Evolutionary conservation across 1,139 yeast genomes (phyloP).

Genomic region (Scheffersomyces titani): DNA sequence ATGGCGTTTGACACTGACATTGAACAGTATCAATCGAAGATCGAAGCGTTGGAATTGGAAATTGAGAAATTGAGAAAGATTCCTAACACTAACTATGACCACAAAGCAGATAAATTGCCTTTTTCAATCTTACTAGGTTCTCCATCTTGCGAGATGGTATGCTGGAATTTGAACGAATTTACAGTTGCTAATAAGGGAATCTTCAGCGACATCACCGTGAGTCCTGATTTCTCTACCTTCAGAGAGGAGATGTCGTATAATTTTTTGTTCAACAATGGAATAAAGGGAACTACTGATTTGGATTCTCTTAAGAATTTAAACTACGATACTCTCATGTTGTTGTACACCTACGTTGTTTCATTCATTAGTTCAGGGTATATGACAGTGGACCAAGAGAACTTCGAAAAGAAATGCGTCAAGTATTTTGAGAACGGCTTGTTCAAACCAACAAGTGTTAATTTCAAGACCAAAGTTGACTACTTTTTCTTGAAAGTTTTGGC

Average conservation of each 20-base stretch:
- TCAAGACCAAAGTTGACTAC: conserved; percentile 10
- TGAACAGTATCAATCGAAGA: conserved; percentile 18
- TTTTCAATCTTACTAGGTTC: conserved; percentile 25
- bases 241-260: conserved; percentile 27
- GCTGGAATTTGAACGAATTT: conserved; percentile 27
- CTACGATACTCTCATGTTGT: conserved; percentile 1
- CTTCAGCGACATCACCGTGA: conserved; percentile 12
- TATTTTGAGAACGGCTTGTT: conserved; percentile 15
- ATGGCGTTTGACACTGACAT: conserved; percentile 24
- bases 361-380: conserved; percentile 29
- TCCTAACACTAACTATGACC: background rate
- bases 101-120: conserved; percentile 7
- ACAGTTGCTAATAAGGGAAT: conserved; percentile 10
- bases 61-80: conserved; percentile 4
- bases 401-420: conserved; percentile 10
- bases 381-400: conserved; percentile 22
- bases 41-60: conserved; percentile 14
- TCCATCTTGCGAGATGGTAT: conserved; percentile 27
- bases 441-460: conserved; percentile 1
- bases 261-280: conserved; percentile 8
- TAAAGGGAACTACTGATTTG: conserved; percentile 2
- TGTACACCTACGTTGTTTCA: conserved; percentile 16
- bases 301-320: conserved; percentile 3
- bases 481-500: conserved; percentile 23
- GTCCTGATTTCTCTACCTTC: conserved; percentile 27